Conservation (phyloP, 495 filamentous ascomycete species). For the Hypoxylon lienhwacheense region DNA sequence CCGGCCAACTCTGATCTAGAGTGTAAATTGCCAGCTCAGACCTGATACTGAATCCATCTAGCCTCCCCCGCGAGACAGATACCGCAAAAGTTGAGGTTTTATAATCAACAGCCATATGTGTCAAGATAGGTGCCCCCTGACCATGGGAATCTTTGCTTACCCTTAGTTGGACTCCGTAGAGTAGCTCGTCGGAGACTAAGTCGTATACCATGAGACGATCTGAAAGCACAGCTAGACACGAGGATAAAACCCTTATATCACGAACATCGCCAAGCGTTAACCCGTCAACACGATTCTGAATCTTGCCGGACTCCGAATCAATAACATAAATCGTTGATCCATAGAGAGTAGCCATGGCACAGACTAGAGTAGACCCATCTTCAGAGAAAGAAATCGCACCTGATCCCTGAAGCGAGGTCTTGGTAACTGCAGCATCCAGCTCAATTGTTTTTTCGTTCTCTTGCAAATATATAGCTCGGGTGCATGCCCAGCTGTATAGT, state of each 20-base stretch:
- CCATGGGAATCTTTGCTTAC: constrained; percentile 19
- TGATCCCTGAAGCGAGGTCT: constrained; percentile 38
- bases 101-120: constrained; percentile 63
- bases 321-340: constrained; percentile 61
- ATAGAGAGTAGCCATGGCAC: constrained; percentile 46
- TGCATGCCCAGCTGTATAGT: constrained; percentile 73
- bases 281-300: constrained; percentile 57
- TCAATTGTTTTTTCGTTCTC: constrained; percentile 46
- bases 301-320: constrained; percentile 57
- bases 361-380: constrained; percentile 85
- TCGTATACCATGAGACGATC: constrained; percentile 67
- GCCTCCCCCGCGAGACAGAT: constrained; percentile 46
- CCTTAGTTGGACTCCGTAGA: constrained; percentile 50
- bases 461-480: constrained; percentile 59
- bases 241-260: constrained; percentile 60
- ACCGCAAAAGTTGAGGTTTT: constrained; percentile 61
- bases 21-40: constrained; percentile 62
- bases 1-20: constrained; percentile 49
- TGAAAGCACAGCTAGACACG: constrained; percentile 64
- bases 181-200: constrained; percentile 60
- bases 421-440: constrained; percentile 14
- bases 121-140: constrained; percentile 38
- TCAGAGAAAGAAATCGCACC: constrained; percentile 72
- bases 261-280: constrained; percentile 58
- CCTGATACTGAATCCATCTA: constrained; percentile 30